Percentiles rank a stretch among this genome's conserved stretches.
These are phyloP conservation scores for Beta corolliflora DNA, from an alignment of 179 eudicot species.

Conservation along the genomic window DNA sequence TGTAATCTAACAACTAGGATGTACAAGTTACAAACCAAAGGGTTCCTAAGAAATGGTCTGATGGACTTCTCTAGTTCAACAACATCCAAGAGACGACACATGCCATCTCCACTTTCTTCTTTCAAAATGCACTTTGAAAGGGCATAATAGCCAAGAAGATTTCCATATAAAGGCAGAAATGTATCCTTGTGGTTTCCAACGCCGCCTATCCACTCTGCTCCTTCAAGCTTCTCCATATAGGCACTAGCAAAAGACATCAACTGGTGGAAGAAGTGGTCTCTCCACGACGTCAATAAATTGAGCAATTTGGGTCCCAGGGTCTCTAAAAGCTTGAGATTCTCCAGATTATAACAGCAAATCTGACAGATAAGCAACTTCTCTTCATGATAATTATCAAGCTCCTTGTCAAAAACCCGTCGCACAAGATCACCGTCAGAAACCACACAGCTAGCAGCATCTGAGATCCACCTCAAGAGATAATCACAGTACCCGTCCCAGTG, in stretches of 20 bases:
- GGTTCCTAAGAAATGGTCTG: slow-evolving; percentile 70
- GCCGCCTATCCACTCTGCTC: slow-evolving; percentile 80
- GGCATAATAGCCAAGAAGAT: slow-evolving; percentile 69
- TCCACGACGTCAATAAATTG: slow-evolving; percentile 49
- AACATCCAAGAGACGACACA: slow-evolving; percentile 45
- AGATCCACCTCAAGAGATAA: slow-evolving; percentile 62
- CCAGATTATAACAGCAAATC: slow-evolving; percentile 75
- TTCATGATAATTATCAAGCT: slow-evolving; percentile 93
- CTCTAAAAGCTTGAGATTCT: slow-evolving; percentile 48
- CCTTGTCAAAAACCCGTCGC: slow-evolving; percentile 90
- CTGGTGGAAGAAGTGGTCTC: slow-evolving; percentile 56
- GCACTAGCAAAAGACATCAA: slow-evolving; percentile 45
- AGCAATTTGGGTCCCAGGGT: slow-evolving; percentile 31
- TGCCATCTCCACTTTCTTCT: slow-evolving; percentile 34
- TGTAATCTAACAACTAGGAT: slow-evolving; percentile 51
- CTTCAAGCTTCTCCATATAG: slow-evolving; percentile 42
- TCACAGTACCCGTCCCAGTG: slow-evolving; percentile 67
- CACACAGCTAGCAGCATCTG: slow-evolving; percentile 52
- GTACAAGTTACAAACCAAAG: slow-evolving; percentile 62
- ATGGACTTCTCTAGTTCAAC: slow-evolving; percentile 56
- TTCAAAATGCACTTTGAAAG: slow-evolving; percentile 57
- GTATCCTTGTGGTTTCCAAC: slow-evolving; percentile 93
- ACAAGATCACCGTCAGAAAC: slow-evolving; percentile 72
- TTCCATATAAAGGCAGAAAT: slow-evolving; percentile 82
- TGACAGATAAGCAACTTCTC: slow-evolving; percentile 88